Conservation (phyloP, 257 asterid genomes). For the Solanum etuberosum region DNA sequence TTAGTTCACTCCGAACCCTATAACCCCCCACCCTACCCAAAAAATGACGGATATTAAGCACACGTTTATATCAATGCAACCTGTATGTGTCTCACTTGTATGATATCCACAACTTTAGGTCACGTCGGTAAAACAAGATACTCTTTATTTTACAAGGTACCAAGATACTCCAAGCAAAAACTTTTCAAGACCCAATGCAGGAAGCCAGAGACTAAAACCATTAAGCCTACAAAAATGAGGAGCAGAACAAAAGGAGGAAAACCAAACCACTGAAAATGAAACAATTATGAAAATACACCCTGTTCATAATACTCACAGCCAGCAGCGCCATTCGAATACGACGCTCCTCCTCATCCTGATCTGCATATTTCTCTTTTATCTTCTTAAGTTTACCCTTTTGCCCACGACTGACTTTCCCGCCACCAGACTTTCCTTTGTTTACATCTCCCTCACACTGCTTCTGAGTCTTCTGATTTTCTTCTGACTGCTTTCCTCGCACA, state of each 20-base stretch:
- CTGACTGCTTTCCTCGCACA: conserved; percentile 25
- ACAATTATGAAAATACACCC: not conserved
- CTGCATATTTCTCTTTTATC: conserved; percentile 96
- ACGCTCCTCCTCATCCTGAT: conserved; percentile 97
- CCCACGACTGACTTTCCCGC: conserved; percentile 75
- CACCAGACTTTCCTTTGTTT: conserved; percentile 25
- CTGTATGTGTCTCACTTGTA: not conserved
- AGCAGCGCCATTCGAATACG: conserved; percentile 73
- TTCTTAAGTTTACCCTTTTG: conserved; percentile 87
- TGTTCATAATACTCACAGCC: conserved; percentile 45
- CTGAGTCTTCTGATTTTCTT: conserved; percentile 17
- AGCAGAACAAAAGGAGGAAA: not conserved
- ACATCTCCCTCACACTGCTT: conserved; percentile 22
- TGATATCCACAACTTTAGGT: not conserved
- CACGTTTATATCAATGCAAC: not conserved
- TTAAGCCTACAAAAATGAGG: not conserved
- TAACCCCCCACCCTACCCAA: not conserved
- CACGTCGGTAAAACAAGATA: not conserved
- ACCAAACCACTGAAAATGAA: not conserved
- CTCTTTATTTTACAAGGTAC: not conserved
- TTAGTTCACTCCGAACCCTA: not conserved
- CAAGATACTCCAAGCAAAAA: not conserved
- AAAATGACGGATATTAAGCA: not conserved
- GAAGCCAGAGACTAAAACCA: not conserved
- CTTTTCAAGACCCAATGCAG: not conserved